These are phyloP conservation scores for Neurospora sp. DNA, from an alignment of 495 filamentous ascomycete species.

Conservation along the genomic window DNA sequence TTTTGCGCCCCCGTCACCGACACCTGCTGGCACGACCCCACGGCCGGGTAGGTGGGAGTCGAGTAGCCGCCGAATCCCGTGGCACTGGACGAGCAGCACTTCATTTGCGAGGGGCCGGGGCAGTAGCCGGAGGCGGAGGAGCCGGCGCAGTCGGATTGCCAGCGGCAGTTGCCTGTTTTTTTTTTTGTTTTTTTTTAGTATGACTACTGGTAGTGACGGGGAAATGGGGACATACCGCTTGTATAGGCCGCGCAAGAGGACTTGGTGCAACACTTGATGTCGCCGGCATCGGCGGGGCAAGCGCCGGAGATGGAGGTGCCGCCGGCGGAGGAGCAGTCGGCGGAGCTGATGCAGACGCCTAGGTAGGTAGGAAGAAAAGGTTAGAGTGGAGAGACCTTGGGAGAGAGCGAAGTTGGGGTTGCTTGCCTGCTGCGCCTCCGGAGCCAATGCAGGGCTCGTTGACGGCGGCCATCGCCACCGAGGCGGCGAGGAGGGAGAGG, in stretches of 20 bases:
- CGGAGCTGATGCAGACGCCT: conserved; percentile 28
- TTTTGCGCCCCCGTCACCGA: conserved; percentile 24
- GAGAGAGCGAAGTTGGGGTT: neutral
- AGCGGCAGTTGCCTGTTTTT: conserved; percentile 25
- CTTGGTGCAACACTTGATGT: conserved; percentile 36
- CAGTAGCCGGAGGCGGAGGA: conserved; percentile 19
- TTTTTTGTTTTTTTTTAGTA: no score
- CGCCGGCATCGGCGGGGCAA: conserved; percentile 25
- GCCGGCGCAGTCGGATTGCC: conserved; percentile 26
- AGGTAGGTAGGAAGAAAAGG: neutral
- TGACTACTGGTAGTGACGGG: no score
- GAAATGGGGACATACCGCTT: neutral
- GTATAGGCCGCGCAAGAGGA: conserved; percentile 18
- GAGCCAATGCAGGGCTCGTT: conserved; percentile 29
- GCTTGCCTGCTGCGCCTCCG: conserved; percentile 13
- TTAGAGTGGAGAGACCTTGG: neutral
- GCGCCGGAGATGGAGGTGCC: conserved; percentile 22
- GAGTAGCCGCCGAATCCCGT: conserved; percentile 22
- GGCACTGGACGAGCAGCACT: conserved; percentile 26
- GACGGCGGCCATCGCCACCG: conserved; percentile 19
- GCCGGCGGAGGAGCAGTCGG: conserved; percentile 20
- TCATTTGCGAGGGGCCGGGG: conserved; percentile 28
- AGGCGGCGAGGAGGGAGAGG: conserved; percentile 13
- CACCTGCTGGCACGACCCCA: conserved; percentile 25
- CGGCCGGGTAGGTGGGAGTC: conserved; percentile 21